phyloP scores from a whole-genome alignment of 805 yeast genomes.

The Lipomyces yamadae region DNA sequence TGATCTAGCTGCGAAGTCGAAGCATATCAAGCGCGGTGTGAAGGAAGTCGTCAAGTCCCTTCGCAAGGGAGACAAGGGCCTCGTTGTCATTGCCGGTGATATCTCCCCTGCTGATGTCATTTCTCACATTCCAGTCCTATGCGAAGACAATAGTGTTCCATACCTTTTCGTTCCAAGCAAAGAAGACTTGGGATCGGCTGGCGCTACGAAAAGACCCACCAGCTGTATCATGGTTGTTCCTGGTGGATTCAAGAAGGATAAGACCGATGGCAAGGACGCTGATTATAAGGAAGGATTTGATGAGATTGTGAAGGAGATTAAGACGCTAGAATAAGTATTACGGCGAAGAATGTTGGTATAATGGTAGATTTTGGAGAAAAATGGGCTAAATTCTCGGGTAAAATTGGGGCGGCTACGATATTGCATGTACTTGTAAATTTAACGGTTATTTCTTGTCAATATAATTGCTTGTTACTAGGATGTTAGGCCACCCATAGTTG shows the following conservation, averaged over 20 bases:
- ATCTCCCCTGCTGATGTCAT: slow-evolving; percentile 97
- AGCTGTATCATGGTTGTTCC: slow-evolving; percentile 97
- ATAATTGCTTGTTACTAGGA: not conserved
- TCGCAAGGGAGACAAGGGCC: slow-evolving; percentile 97
- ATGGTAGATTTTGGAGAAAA: not conserved
- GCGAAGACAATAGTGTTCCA: slow-evolving; percentile 93
- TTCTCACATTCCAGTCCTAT: slow-evolving; percentile 94
- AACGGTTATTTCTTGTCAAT: not conserved
- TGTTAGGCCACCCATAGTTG: not conserved
- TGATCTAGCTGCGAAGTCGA: slow-evolving; percentile 84
- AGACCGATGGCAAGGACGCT: slow-evolving; percentile 65
- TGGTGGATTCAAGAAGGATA: slow-evolving; percentile 75
- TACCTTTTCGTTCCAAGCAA: slow-evolving; percentile 93
- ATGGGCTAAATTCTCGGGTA: not conserved
- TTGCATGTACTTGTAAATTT: not conserved
- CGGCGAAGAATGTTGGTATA: not conserved
- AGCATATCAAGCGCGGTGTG: slow-evolving; percentile 98
- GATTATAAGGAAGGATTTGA: slow-evolving; percentile 93
- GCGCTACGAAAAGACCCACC: slow-evolving; percentile 98
- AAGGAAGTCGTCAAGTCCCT: slow-evolving; percentile 98
- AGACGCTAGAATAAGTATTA: slow-evolving; percentile 21
- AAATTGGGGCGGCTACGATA: not conserved
- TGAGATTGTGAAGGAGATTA: slow-evolving; percentile 91
- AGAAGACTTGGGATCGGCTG: slow-evolving; percentile 98
- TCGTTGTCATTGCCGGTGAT: slow-evolving; percentile 96